Evolutionary conservation across 805 yeast species (phyloP), one percentile per base, ranked within the genome.

Genomic region (Kodamaea hsintzibuensis): DNA sequence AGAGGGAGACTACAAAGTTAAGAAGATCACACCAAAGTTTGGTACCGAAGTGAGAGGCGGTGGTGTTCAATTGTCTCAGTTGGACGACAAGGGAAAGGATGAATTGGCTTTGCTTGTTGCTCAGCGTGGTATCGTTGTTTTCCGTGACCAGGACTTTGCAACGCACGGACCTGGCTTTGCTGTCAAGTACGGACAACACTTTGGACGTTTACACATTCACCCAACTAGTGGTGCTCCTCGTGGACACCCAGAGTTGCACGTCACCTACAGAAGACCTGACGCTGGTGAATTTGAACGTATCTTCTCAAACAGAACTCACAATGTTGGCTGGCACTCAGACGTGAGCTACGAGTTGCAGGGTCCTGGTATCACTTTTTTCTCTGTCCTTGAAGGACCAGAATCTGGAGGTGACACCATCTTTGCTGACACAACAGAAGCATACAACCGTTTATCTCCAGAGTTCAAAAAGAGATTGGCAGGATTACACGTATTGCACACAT

Each of bases 191-290:
- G 89, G 88, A 48, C 70, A 69, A 46, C 81, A 86, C 65, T 88
- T 83, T 65, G 92, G 93, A 35, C 84, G 84, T 37, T 76, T 83
- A 55, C 91, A 88, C 67, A 78, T 85, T 55, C 92, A 88, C 64
- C 89, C 90, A 47, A 84, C 89, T 10, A 82, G 88, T 9, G 91
- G 91, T 18, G 84, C 88, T 13, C 91, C 88, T 30, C 73, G 70
- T 52, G 67, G 62, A n/a, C 57, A 45, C 50, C 76, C 75, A 8
- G 70, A 71, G 50, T 62, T 71, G 50, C 75, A 71, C 60, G 65
- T 71, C 33, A 69, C 73, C 5, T 71, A 69, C 62, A 57, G 73
- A 47, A 63, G 75, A 33, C 62, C 70, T 3, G 65, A 67, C 42
- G 58, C 63, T 27, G 62, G 62, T 22, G 74, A 67, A 46, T 62